These are phyloP conservation scores for Erucastrum elatum DNA, from an alignment of 345 rosid species.

Conservation along the genomic window DNA sequence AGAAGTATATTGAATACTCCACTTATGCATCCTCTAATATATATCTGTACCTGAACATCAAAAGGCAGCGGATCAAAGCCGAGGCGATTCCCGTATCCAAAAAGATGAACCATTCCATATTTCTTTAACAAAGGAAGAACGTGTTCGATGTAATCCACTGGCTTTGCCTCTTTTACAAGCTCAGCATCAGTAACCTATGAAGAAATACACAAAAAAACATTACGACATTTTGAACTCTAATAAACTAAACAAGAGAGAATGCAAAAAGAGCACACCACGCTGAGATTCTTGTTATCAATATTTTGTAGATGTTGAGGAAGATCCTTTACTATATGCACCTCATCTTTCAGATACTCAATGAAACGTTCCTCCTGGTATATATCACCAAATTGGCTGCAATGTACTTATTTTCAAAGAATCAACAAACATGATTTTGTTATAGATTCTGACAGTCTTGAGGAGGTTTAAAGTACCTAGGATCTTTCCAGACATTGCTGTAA, in stretches of 20 bases:
- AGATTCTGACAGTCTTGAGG: constrained; percentile 6
- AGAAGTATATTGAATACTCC: background rate
- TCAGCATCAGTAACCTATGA: constrained; percentile 83
- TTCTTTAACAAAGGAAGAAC: constrained; percentile 61
- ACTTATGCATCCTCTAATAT: background rate
- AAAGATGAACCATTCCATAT: constrained; percentile 76
- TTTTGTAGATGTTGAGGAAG: constrained; percentile 67
- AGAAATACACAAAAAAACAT: background rate
- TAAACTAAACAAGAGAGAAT: background rate
- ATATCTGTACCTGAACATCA: constrained; percentile 60
- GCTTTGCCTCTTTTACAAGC: constrained; percentile 81
- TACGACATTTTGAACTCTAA: background rate
- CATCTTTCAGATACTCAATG: constrained; percentile 57
- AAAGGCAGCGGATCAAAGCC: constrained; percentile 85
- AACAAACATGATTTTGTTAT: background rate
- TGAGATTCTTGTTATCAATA: constrained; percentile 66
- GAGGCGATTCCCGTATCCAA: constrained; percentile 89
- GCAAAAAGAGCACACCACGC: constrained; percentile 45
- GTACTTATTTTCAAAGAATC: background rate
- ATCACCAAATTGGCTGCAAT: constrained; percentile 78
- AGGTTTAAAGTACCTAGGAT: constrained; percentile 67
- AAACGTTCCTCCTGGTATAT: constrained; percentile 77
- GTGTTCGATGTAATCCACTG: constrained; percentile 52
- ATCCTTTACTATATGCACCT: constrained; percentile 64
- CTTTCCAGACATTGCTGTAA: constrained; percentile 98